A percentile compares a stretch with the other conserved stretches of the same genome.
These are phyloP conservation scores for Neofusicoccum ribis DNA, from an alignment of 2,329 filamentous ascomycete genomes.

Conservation along the genomic window DNA sequence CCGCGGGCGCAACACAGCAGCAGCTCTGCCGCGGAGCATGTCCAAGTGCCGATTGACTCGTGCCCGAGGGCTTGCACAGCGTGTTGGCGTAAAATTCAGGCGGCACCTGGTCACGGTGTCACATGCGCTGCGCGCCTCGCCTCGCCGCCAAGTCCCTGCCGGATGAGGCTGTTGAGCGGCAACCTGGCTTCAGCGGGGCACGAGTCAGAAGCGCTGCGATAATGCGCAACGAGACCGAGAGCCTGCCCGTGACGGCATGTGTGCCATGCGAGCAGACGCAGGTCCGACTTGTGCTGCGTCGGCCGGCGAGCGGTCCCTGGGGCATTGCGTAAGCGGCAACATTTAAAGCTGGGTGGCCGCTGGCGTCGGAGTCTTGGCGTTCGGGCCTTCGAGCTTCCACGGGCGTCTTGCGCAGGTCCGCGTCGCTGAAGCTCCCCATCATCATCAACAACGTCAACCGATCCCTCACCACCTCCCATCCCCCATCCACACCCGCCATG, in stretches of 20 bases:
- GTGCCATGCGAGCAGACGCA: not conserved
- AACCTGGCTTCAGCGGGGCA: not conserved
- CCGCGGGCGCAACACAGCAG: not conserved
- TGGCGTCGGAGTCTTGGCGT: conserved; percentile 6
- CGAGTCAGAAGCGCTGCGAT: not conserved
- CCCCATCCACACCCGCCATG: conserved; percentile 14
- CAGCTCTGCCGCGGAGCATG: not conserved
- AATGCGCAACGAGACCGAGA: not conserved
- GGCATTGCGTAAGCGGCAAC: conserved; percentile 10
- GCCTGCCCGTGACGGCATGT: not conserved
- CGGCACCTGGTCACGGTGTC: not conserved
- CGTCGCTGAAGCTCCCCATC: conserved; percentile 19
- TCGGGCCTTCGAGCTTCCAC: conserved; percentile 2
- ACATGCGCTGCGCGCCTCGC: not conserved
- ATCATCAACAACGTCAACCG: conserved; percentile 18
- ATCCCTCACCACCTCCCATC: conserved; percentile 8
- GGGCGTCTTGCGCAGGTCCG: not conserved
- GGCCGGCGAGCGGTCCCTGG: not conserved
- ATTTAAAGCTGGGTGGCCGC: not conserved
- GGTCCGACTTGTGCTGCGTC: not conserved
- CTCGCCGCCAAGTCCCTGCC: conserved; percentile 4
- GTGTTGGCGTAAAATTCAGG: not conserved
- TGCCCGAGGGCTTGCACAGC: not conserved
- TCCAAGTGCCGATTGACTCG: not conserved
- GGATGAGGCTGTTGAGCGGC: not conserved